These are phyloP conservation scores for Echinosophora koreensis DNA, from an alignment of 306 rosid species.

Conservation along the genomic window DNA sequence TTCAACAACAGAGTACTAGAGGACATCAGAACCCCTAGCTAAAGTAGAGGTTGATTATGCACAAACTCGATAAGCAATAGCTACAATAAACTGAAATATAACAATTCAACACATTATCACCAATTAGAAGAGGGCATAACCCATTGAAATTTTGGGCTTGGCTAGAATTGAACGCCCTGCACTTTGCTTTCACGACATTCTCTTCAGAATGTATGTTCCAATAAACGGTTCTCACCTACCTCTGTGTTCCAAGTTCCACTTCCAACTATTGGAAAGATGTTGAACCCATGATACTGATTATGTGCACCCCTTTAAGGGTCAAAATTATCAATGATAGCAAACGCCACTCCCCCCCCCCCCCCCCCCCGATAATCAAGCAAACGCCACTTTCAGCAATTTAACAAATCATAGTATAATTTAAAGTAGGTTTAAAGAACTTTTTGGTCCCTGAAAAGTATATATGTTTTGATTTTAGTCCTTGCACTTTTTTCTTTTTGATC, in stretches of 20 bases:
- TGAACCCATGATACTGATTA: constrained; percentile 67
- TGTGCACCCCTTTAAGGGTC: constrained; percentile 63
- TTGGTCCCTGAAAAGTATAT: too few relatives aligned
- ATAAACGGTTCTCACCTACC: constrained; percentile 76
- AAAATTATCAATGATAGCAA: constrained; percentile 52
- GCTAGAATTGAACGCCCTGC: constrained; percentile 69
- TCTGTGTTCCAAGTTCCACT: constrained; percentile 67
- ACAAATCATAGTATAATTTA: too few relatives aligned
- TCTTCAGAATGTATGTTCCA: constrained; percentile 67
- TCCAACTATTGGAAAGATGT: constrained; percentile 75
- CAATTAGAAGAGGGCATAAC: constrained; percentile 36
- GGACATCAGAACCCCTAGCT: background rate
- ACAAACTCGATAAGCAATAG: background rate
- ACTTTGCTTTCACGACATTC: constrained; percentile 65
- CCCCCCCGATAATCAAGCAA: too few relatives aligned
- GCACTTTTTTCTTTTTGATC: too few relatives aligned
- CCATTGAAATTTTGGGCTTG: constrained; percentile 63
- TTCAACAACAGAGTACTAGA: background rate
- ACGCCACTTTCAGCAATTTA: too few relatives aligned
- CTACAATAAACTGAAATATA: background rate
- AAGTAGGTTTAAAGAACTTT: too few relatives aligned
- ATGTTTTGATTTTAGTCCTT: too few relatives aligned
- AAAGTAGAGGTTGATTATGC: background rate
- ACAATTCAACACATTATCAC: background rate
- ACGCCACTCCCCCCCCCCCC: too few relatives aligned